Percentiles rank a stretch among this genome's conserved stretches.
Conservation (phyloP, 2,329 filamentous ascomycete species). For the Tolypocladium guangdongense region DNA sequence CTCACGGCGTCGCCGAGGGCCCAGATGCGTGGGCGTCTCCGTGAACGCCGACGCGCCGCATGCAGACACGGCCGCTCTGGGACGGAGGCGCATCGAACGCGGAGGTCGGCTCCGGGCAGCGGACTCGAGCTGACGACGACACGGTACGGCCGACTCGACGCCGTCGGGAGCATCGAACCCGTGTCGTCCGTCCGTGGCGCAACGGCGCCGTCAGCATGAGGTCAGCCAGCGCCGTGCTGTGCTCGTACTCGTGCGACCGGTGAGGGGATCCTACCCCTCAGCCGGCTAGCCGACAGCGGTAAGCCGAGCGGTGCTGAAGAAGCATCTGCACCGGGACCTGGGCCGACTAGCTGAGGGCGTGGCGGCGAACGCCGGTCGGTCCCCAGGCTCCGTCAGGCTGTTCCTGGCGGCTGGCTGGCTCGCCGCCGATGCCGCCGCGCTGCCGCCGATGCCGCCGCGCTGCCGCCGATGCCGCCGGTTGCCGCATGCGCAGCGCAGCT, state of each 20-base stretch:
- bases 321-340: too few species aligned
- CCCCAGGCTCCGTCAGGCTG: background rate
- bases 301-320: background rate
- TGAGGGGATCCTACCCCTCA: background rate
- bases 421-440: background rate
- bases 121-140: too few species aligned
- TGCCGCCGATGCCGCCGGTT: too few species aligned
- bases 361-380: too few species aligned
- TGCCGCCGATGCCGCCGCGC: too few species aligned
- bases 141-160: too few species aligned
- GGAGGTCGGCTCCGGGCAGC: background rate
- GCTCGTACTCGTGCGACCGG: too few species aligned
- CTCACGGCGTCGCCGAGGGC: background rate
- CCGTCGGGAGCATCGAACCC: too few species aligned
- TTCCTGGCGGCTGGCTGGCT: background rate
- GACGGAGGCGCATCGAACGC: background rate
- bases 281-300: slow-evolving; percentile 1
- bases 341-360: too few species aligned
- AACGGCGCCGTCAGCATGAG: too few species aligned
- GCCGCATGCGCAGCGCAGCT: background rate
- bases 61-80: background rate
- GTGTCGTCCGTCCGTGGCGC: background rate
- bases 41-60: background rate
- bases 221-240: too few species aligned
- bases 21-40: background rate